A percentile compares a stretch with the other conserved stretches of the same genome.
These are phyloP conservation scores for Psilocybe sp. DNA, from an alignment of 768 basidiomycete genomes.

Conservation along the genomic window DNA sequence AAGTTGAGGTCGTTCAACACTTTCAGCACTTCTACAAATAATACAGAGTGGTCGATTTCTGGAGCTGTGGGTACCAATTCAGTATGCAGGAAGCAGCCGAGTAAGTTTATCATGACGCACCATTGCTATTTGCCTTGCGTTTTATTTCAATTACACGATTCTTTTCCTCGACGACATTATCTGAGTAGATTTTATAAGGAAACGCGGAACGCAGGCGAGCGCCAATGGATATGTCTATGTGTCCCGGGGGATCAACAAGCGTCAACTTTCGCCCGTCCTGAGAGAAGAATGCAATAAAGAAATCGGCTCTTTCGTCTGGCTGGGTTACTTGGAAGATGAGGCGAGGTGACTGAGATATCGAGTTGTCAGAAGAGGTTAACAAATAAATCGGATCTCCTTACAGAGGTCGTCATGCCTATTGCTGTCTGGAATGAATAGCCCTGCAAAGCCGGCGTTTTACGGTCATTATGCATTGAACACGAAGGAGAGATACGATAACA, in stretches of 20 bases:
- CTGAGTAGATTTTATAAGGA: slow-evolving; percentile 30
- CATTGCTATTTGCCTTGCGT: slow-evolving; percentile 27
- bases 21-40: slow-evolving; percentile 62
- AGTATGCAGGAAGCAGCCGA: slow-evolving; percentile 3
- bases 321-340: slow-evolving; percentile 61
- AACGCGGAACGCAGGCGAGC: slow-evolving; percentile 35
- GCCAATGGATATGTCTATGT: slow-evolving; percentile 38
- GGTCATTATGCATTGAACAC: not conserved
- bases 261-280: slow-evolving; percentile 55
- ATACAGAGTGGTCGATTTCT: slow-evolving; percentile 49
- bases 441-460: slow-evolving; percentile 31
- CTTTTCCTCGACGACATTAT: slow-evolving; percentile 46
- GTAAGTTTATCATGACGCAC: slow-evolving; percentile 7
- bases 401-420: slow-evolving; percentile 54
- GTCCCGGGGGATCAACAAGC: slow-evolving; percentile 41
- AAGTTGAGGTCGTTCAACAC: slow-evolving; percentile 56
- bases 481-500: slow-evolving; percentile 15
- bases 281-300: slow-evolving; percentile 68
- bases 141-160: slow-evolving; percentile 57
- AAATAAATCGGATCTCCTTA: slow-evolving; percentile 24
- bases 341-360: slow-evolving; percentile 47
- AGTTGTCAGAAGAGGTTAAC: slow-evolving; percentile 3
- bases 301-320: slow-evolving; percentile 46
- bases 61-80: slow-evolving; percentile 24
- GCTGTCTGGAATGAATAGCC: slow-evolving; percentile 70